Conservation (phyloP, 768 basidiomycete genomes). For the Mycena epipterygia region DNA sequence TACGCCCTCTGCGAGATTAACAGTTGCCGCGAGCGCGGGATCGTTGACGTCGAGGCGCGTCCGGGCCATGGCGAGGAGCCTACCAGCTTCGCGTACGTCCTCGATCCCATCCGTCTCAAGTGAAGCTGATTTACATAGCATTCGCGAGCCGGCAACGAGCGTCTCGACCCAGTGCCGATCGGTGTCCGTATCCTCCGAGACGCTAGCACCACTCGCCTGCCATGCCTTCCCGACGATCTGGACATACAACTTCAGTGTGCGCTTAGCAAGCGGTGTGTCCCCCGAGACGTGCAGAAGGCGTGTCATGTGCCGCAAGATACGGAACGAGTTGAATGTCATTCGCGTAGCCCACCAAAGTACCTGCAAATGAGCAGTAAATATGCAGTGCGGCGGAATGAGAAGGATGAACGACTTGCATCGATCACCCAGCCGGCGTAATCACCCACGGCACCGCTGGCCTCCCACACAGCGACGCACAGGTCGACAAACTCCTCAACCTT, state of each 20-base stretch:
- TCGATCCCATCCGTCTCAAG: conserved; percentile 62
- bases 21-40: conserved; percentile 67
- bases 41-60: conserved; percentile 64
- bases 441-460: conserved; percentile 73
- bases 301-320: conserved; percentile 87
- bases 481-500: conserved; percentile 90
- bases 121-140: conserved; percentile 73
- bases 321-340: conserved; percentile 93
- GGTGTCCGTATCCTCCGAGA: conserved; percentile 67
- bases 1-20: conserved; percentile 80
- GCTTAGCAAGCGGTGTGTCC: conserved; percentile 73
- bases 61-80: conserved; percentile 71
- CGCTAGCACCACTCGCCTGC: conserved; percentile 65
- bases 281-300: conserved; percentile 76
- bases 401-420: conserved; percentile 68
- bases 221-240: conserved; percentile 89
- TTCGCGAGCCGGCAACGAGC: conserved; percentile 80
- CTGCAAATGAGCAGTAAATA: conserved; percentile 50
- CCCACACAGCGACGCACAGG: conserved; percentile 85
- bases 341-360: conserved; percentile 95
- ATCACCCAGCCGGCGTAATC: conserved; percentile 83
- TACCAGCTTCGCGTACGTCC: conserved; percentile 74
- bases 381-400: conserved; percentile 9
- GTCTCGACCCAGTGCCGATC: conserved; percentile 84
- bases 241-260: conserved; percentile 85